Conservation (phyloP, 2,329 filamentous ascomycete species). For the Juglanconis sp. region DNA sequence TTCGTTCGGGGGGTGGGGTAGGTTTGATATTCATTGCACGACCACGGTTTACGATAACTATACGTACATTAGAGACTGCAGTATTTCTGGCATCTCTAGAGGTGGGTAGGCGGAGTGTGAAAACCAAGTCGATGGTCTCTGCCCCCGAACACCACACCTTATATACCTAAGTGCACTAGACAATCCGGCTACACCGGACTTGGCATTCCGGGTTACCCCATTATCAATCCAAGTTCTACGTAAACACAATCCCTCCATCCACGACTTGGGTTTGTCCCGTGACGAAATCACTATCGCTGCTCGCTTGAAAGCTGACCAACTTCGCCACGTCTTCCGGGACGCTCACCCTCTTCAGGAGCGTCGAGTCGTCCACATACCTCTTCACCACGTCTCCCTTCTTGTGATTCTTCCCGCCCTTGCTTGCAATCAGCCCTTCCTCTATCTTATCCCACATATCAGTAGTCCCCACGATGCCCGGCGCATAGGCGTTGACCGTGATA, state of each 20-base stretch:
- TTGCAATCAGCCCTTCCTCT: constrained; percentile 55
- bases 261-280: constrained; percentile 65
- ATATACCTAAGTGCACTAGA: too few relatives aligned
- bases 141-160: too few relatives aligned
- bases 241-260: constrained; percentile 56
- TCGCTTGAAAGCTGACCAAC: constrained; percentile 59
- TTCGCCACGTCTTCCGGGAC: constrained; percentile 62
- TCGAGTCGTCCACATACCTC: constrained; percentile 51
- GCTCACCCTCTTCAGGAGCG: constrained; percentile 55
- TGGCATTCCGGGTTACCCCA: not conserved
- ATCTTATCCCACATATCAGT: constrained; percentile 69
- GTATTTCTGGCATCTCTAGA: too few relatives aligned
- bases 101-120: too few relatives aligned
- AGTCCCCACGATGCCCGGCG: constrained; percentile 65
- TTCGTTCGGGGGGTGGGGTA: too few relatives aligned
- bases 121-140: too few relatives aligned
- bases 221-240: constrained; percentile 13
- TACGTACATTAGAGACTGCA: too few relatives aligned
- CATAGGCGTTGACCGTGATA: constrained; percentile 66
- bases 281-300: constrained; percentile 59
- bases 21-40: too few relatives aligned
- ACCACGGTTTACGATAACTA: too few relatives aligned
- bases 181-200: too few relatives aligned
- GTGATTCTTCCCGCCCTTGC: constrained; percentile 45
- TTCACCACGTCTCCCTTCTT: constrained; percentile 39